Evolutionary conservation across 179 eudicot species (phyloP).

Genomic region (Nepenthes alata): DNA sequence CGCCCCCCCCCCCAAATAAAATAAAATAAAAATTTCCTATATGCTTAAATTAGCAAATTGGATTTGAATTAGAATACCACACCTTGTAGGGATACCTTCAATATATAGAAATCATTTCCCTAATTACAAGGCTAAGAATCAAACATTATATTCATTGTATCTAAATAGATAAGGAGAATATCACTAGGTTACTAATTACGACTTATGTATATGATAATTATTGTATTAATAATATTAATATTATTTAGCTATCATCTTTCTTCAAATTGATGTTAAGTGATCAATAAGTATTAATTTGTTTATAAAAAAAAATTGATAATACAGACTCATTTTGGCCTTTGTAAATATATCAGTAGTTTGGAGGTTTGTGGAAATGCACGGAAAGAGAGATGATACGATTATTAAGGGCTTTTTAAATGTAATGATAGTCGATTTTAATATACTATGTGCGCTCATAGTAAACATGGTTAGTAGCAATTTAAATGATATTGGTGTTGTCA

Average conservation of each 20-base stretch:
- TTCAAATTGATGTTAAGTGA: not conserved
- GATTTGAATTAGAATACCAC: too few relatives aligned
- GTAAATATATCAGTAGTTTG: constrained; percentile 7
- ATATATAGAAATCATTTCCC: too few relatives aligned
- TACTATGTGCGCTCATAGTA: constrained; percentile 4
- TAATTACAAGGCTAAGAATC: too few relatives aligned
- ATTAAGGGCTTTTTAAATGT: constrained; percentile 2
- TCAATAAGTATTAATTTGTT: not conserved
- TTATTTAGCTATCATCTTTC: not conserved
- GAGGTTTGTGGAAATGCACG: not conserved
- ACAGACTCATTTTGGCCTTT: not conserved
- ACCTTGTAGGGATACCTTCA: too few relatives aligned
- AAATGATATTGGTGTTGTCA: constrained; percentile 5
- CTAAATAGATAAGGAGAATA: too few relatives aligned
- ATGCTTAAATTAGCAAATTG: too few relatives aligned
- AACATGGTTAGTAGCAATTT: constrained; percentile 3
- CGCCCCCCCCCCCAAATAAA: too few relatives aligned
- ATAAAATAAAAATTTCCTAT: too few relatives aligned
- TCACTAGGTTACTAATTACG: too few relatives aligned
- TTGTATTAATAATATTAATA: too few relatives aligned
- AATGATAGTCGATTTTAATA: constrained; percentile 15
- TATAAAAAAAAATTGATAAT: not conserved
- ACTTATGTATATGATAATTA: too few relatives aligned
- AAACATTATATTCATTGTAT: too few relatives aligned
- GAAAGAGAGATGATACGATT: not conserved